phyloP scores from a whole-genome alignment of 2,329 filamentous ascomycete genomes.

The Amauroascus niger region DNA sequence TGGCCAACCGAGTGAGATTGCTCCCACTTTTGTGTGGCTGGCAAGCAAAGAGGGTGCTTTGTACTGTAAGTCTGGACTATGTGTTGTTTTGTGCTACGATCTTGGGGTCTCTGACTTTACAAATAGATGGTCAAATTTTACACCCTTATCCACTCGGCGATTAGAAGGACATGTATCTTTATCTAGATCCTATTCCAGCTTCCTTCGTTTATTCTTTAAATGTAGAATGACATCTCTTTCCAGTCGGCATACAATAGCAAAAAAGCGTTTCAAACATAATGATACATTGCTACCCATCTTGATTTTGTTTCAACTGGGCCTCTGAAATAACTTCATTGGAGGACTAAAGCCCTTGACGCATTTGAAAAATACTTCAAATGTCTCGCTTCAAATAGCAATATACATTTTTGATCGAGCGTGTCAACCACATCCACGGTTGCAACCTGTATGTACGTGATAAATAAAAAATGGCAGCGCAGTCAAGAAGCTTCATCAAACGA shows the following conservation, averaged over 20 bases:
- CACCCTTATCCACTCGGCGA: slow-evolving; percentile 31
- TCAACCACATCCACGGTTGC: too few relatives aligned
- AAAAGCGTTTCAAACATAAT: too few relatives aligned
- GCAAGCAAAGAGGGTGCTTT: slow-evolving; percentile 29
- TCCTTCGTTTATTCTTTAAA: background rate
- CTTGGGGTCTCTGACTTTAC: background rate
- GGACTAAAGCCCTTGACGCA: too few relatives aligned
- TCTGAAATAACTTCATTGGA: too few relatives aligned
- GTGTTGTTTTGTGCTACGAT: background rate
- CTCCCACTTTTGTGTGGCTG: slow-evolving; percentile 34
- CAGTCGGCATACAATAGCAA: background rate
- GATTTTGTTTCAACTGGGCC: too few relatives aligned
- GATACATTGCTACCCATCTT: too few relatives aligned
- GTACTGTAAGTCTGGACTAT: slow-evolving; percentile 21
- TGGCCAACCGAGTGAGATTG: slow-evolving; percentile 33
- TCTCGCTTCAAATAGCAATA: too few relatives aligned
- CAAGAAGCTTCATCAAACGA: background rate
- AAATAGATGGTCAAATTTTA: slow-evolving; percentile 29
- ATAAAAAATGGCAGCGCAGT: too few relatives aligned
- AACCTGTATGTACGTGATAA: too few relatives aligned
- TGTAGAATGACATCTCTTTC: background rate
- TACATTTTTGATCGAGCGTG: too few relatives aligned
- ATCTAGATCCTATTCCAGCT: background rate
- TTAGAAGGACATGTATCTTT: slow-evolving; percentile 13
- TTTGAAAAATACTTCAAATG: too few relatives aligned